Evolutionary conservation across 257 asterid species (phyloP).

Genomic region (Voacanga thouarsii): DNA sequence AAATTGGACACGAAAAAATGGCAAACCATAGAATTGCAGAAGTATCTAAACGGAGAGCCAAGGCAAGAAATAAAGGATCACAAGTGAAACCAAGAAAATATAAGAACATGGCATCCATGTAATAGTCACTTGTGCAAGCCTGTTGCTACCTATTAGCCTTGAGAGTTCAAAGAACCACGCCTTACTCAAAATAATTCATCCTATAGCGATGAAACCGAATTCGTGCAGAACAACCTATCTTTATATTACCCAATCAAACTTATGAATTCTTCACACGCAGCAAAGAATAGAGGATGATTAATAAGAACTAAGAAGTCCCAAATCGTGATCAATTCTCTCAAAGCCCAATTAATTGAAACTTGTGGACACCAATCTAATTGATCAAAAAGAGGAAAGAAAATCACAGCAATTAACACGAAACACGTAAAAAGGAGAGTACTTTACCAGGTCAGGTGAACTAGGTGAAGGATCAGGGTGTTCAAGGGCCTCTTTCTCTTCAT

Average conservation of each 20-base stretch:
- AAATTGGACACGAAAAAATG: neutral
- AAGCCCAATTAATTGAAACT: neutral
- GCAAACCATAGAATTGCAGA: neutral
- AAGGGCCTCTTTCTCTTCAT: slow-evolving; percentile 36
- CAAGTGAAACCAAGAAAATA: neutral
- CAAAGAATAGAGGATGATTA: neutral
- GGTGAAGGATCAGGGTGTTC: slow-evolving; percentile 65
- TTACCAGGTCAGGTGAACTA: slow-evolving; percentile 63
- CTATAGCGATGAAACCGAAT: neutral
- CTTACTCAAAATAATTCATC: neutral
- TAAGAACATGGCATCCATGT: neutral
- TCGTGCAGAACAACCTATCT: neutral
- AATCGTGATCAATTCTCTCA: neutral
- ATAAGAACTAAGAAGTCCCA: neutral
- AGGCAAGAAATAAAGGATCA: neutral
- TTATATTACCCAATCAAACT: neutral
- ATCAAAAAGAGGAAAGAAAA: neutral
- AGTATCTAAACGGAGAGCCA: neutral
- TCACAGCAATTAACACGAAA: too few relatives aligned
- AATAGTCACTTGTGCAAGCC: neutral
- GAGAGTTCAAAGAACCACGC: slow-evolving; percentile 7
- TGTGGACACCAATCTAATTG: neutral
- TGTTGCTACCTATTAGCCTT: neutral
- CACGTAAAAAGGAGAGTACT: neutral
- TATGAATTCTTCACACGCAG: neutral